Conservation (phyloP, 495 filamentous ascomycete genomes). For the Penicillium pulvis region DNA sequence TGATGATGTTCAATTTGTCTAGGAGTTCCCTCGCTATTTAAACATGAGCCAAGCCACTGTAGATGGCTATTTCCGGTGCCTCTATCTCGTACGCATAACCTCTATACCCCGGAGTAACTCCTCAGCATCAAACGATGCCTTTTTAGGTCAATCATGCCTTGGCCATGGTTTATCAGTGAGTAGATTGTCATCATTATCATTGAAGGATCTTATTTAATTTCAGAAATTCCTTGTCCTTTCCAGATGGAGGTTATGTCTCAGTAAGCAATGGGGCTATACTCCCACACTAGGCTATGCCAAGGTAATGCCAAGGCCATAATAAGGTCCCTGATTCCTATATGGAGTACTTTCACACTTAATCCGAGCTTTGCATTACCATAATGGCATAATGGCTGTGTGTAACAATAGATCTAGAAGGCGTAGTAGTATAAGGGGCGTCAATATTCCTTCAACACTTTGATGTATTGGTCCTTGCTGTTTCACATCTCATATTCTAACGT, state of each 20-base stretch:
- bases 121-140: neutral
- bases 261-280: neutral
- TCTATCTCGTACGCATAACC: neutral
- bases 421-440: too few relatives aligned
- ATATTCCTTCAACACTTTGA: too few relatives aligned
- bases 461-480: too few relatives aligned
- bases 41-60: neutral
- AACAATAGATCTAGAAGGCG: neutral
- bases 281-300: neutral
- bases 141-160: neutral
- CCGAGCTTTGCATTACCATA: neutral
- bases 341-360: neutral
- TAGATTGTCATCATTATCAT: neutral
- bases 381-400: neutral
- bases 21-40: neutral
- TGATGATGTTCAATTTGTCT: neutral
- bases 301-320: neutral
- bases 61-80: neutral
- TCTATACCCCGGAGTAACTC: neutral
- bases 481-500: too few relatives aligned
- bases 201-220: neutral
- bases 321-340: neutral
- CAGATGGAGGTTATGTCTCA: neutral
- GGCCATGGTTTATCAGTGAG: neutral
- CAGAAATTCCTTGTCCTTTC: neutral